Evolutionary conservation across 176 grass and related monocot genomes (phyloP).

Genomic region (Panicum miliaceum): DNA sequence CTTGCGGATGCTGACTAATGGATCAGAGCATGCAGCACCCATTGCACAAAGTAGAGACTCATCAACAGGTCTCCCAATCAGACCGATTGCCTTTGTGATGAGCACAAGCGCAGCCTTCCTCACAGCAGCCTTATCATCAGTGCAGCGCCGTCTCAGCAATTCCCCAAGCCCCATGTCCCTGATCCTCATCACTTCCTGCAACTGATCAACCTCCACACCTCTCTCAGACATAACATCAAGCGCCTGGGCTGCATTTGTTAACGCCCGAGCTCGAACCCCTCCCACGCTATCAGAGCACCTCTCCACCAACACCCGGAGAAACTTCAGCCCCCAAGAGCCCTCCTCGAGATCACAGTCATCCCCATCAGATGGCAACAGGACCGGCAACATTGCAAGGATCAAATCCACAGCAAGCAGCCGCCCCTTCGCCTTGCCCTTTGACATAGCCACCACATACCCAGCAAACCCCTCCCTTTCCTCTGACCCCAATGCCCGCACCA

Average conservation of each 20-base stretch:
- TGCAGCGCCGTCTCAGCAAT: constrained; percentile 69
- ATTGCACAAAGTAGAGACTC: constrained; percentile 63
- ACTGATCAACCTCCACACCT: constrained; percentile 38
- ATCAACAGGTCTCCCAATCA: constrained; percentile 73
- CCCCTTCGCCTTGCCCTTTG: constrained; percentile 67
- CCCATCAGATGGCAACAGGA: constrained; percentile 39
- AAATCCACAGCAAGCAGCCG: constrained; percentile 83
- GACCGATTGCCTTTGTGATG: constrained; percentile 63
- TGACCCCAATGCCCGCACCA: constrained; percentile 47
- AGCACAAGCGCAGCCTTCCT: constrained; percentile 87
- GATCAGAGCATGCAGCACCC: constrained; percentile 83
- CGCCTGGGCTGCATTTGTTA: constrained; percentile 71
- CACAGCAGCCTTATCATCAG: constrained; percentile 89
- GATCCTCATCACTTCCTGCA: constrained; percentile 56
- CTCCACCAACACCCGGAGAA: constrained; percentile 65
- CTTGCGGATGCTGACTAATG: constrained; percentile 87
- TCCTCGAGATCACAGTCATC: constrained; percentile 33
- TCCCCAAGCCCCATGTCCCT: constrained; percentile 60
- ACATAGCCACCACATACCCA: constrained; percentile 63
- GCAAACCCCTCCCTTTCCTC: constrained; percentile 50
- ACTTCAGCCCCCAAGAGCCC: constrained; percentile 59
- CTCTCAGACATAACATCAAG: constrained; percentile 61
- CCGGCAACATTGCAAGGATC: constrained; percentile 60
- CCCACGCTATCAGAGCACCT: constrained; percentile 66
- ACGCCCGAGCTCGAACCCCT: constrained; percentile 71